phyloP scores from a whole-genome alignment of 805 yeast genomes.

The Candida loeiensis region DNA sequence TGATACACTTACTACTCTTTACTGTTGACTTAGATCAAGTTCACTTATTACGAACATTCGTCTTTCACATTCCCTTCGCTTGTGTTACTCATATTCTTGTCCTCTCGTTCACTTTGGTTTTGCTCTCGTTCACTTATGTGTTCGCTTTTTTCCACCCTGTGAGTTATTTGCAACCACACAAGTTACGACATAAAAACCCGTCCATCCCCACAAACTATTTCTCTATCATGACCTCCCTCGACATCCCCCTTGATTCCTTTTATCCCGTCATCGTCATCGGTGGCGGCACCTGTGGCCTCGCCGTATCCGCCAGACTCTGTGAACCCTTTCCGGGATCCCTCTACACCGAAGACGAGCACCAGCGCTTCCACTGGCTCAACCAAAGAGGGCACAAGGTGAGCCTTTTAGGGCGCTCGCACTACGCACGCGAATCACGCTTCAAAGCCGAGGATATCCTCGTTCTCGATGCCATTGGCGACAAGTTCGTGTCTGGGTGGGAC shows the following conservation, averaged over 20 bases:
- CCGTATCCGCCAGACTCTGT: constrained; percentile 39
- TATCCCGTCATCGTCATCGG: constrained; percentile 41
- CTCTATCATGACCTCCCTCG: constrained; percentile 1
- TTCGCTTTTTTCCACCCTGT: background rate
- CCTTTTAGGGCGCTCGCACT: constrained; percentile 11
- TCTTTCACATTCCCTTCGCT: too few relatives aligned
- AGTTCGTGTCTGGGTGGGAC: constrained; percentile 43
- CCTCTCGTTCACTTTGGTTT: too few relatives aligned
- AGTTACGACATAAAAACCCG: background rate
- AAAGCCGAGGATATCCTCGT: constrained; percentile 31
- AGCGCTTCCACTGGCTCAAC: constrained; percentile 43
- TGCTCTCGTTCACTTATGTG: background rate
- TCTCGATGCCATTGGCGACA: constrained; percentile 31
- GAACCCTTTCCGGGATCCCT: constrained; percentile 42
- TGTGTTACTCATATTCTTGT: too few relatives aligned
- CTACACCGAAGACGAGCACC: constrained; percentile 46
- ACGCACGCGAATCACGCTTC: constrained; percentile 16
- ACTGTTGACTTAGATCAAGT: too few relatives aligned
- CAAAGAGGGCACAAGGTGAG: constrained; percentile 30
- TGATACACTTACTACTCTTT: too few relatives aligned
- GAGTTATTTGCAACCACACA: constrained; percentile 1
- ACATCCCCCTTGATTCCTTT: constrained; percentile 19
- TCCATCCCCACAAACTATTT: background rate
- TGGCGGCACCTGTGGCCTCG: constrained; percentile 46
- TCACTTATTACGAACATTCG: too few relatives aligned